Conservation (phyloP, 768 basidiomycete species). For the Lyophyllum decastes region DNA sequence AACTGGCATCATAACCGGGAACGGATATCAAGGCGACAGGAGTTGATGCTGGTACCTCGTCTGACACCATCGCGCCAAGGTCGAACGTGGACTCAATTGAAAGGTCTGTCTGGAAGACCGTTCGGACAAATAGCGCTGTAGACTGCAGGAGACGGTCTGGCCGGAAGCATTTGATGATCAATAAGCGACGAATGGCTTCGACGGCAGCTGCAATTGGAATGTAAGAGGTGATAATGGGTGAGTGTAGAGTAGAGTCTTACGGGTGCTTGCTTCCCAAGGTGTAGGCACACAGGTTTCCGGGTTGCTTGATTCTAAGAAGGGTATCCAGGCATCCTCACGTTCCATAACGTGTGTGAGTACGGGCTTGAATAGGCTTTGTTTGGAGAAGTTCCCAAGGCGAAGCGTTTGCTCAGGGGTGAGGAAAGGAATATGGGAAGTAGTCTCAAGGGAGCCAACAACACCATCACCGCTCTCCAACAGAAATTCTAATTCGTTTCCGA, state of each 20-base stretch:
- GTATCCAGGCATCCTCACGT: conserved; percentile 66
- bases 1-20: conserved; percentile 97
- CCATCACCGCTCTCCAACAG: conserved; percentile 87
- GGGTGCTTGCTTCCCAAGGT: conserved; percentile 76
- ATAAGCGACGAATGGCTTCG: conserved; percentile 72
- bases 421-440: conserved; percentile 43
- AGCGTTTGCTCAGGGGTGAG: conserved; percentile 68
- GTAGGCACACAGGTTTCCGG: conserved; percentile 75
- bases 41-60: conserved; percentile 78
- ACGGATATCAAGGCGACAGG: conserved; percentile 92
- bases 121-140: conserved; percentile 70
- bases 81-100: conserved; percentile 73
- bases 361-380: conserved; percentile 75
- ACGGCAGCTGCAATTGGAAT: conserved; percentile 52
- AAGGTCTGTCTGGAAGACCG: conserved; percentile 82
- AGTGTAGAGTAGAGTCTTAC: conserved; percentile 49
- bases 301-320: conserved; percentile 64
- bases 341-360: conserved; percentile 64
- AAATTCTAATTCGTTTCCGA: conserved; percentile 85
- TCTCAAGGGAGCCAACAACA: conserved; percentile 38
- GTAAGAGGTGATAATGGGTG: conserved; percentile 5
- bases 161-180: conserved; percentile 88
- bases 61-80: conserved; percentile 71
- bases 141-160: conserved; percentile 91
- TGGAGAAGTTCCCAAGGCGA: conserved; percentile 72